Percentiles rank a stretch among this genome's conserved stretches.
Conservation (phyloP, 2,329 filamentous ascomycete genomes). For the Thermothelomyces thermophilus region DNA sequence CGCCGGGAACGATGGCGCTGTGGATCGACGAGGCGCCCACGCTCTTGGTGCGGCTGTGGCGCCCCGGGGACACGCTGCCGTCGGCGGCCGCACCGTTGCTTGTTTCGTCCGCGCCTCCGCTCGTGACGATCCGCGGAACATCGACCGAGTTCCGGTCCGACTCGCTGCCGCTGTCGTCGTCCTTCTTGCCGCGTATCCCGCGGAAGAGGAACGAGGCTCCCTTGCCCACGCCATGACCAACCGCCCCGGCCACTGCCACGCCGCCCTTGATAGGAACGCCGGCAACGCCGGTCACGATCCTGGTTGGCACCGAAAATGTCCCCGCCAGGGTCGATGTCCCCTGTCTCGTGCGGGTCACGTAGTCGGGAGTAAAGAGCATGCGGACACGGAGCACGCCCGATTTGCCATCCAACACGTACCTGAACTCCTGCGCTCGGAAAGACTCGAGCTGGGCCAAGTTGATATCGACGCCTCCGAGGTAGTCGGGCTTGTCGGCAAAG, state of each 20-base stretch:
- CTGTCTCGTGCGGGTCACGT: constrained; percentile 78
- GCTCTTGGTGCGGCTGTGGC: constrained; percentile 50
- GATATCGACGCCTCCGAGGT: constrained; percentile 70
- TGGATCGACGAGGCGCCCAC: constrained; percentile 59
- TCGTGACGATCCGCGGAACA: constrained; percentile 36
- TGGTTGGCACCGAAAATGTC: constrained; percentile 78
- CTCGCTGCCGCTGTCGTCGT: constrained; percentile 38
- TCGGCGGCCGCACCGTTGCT: constrained; percentile 32
- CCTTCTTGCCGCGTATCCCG: constrained; percentile 63
- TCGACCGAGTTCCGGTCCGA: constrained; percentile 33
- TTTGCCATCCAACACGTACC: constrained; percentile 75
- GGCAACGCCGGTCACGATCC: constrained; percentile 73
- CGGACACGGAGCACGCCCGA: constrained; percentile 77
- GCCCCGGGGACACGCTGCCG: constrained; percentile 12
- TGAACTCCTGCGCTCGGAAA: constrained; percentile 71
- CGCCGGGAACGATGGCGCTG: constrained; percentile 52
- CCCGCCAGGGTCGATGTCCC: constrained; percentile 90
- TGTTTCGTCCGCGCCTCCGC: constrained; percentile 27
- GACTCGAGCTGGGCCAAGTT: constrained; percentile 76
- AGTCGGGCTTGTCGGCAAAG: constrained; percentile 90
- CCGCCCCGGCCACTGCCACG: constrained; percentile 40
- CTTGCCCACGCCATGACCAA: constrained; percentile 76
- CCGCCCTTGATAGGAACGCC: constrained; percentile 90
- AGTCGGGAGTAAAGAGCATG: constrained; percentile 87
- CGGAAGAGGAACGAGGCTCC: constrained; percentile 87